phyloP scores from a whole-genome alignment of 1,284 basidiomycete genomes.

The Rugosomyces carneus region DNA sequence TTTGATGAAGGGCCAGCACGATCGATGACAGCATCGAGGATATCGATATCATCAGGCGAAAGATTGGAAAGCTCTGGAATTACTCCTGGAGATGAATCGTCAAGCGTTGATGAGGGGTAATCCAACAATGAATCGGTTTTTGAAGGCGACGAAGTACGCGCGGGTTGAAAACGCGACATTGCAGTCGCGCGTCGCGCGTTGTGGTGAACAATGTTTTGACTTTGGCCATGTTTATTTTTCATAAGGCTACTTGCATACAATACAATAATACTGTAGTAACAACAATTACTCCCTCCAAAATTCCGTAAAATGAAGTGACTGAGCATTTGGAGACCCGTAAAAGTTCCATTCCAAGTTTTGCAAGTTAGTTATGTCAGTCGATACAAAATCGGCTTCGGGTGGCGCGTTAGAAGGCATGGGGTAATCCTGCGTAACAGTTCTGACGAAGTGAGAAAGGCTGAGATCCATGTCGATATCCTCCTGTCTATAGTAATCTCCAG shows the following conservation, averaged over 20 bases:
- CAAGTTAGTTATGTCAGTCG: neutral
- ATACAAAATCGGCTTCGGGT: slow-evolving; percentile 2
- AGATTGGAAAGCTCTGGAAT: slow-evolving; percentile 55
- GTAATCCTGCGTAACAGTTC: slow-evolving; percentile 26
- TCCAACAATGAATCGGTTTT: slow-evolving; percentile 17
- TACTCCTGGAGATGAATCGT: slow-evolving; percentile 43
- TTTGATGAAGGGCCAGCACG: slow-evolving; percentile 60
- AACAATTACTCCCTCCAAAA: slow-evolving; percentile 12
- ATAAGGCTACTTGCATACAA: neutral
- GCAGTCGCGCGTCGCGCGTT: neutral
- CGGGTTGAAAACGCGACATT: slow-evolving; percentile 28
- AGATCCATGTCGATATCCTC: slow-evolving; percentile 35
- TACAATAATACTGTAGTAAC: neutral
- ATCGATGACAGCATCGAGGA: slow-evolving; percentile 67
- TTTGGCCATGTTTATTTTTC: slow-evolving; percentile 7
- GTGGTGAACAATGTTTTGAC: slow-evolving; percentile 6
- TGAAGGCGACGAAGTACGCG: slow-evolving; percentile 30
- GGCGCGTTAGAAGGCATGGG: slow-evolving; percentile 7
- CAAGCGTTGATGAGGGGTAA: slow-evolving; percentile 25
- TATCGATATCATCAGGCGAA: slow-evolving; percentile 52
- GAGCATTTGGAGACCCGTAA: slow-evolving; percentile 1
- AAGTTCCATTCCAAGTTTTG: slow-evolving; percentile 9
- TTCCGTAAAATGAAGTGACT: slow-evolving; percentile 9
- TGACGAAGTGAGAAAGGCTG: slow-evolving; percentile 36
- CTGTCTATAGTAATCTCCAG: slow-evolving; percentile 20